These are phyloP conservation scores for Clonostachys solani DNA, from an alignment of 2,329 filamentous ascomycete genomes.

Conservation along the genomic window DNA sequence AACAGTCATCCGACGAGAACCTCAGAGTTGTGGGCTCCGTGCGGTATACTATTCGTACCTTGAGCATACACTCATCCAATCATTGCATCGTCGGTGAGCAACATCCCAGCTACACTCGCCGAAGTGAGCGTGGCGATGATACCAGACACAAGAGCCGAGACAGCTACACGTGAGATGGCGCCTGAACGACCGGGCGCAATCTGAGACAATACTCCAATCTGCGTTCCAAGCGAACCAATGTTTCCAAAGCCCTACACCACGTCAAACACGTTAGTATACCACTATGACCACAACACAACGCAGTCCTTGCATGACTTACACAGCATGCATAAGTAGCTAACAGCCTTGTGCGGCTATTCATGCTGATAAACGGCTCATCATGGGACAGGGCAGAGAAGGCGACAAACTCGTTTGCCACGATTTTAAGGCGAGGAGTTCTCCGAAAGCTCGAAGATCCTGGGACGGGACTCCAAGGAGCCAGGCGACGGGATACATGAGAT, in stretches of 20 bases:
- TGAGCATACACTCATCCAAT: too few species aligned
- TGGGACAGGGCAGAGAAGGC: conserved; percentile 57
- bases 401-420: conserved; percentile 71
- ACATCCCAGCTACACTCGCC: conserved; percentile 72
- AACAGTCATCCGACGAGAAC: too few species aligned
- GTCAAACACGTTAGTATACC: too few species aligned
- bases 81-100: conserved; percentile 61
- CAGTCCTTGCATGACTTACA: too few species aligned
- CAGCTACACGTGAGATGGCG: conserved; percentile 70
- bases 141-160: conserved; percentile 75
- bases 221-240: conserved; percentile 81
- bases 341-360: conserved; percentile 68
- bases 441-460: too few species aligned
- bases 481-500: conserved; percentile 72
- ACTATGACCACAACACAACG: too few species aligned
- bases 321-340: conserved; percentile 86
- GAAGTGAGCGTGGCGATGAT: conserved; percentile 76
- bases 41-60: too few species aligned
- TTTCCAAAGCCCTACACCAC: conserved; percentile 85
- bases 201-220: conserved; percentile 83
- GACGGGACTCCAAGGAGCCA: conserved; percentile 73
- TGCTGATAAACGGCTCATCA: conserved; percentile 50
- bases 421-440: conserved; percentile 23
- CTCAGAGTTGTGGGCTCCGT: too few species aligned
- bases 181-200: conserved; percentile 70